phyloP scores from a whole-genome alignment of 78 protist species.

The Planoprotostelium fungivorum region DNA sequence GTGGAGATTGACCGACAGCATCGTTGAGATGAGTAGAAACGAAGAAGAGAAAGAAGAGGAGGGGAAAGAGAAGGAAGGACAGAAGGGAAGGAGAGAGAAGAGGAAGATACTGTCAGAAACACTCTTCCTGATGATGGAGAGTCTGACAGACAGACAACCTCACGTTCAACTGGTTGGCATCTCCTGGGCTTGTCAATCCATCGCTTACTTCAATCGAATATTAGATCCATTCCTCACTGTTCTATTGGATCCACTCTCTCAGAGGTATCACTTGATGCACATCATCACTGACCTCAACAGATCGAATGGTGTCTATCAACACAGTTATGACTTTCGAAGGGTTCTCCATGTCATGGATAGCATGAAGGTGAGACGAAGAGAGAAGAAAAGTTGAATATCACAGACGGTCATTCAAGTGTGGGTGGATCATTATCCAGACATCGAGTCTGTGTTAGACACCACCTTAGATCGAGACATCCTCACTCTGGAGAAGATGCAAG shows the following conservation, averaged over 20 bases:
- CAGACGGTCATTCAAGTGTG: background rate
- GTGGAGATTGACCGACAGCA: background rate
- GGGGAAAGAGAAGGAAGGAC: too few species aligned
- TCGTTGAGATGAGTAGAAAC: too few species aligned
- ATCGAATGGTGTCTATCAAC: background rate
- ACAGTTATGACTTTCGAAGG: background rate
- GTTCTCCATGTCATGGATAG: background rate
- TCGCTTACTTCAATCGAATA: conserved; percentile 42
- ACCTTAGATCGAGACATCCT: background rate
- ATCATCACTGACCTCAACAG: background rate
- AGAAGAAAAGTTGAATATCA: too few species aligned
- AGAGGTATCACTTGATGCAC: background rate
- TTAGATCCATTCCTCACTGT: conserved; percentile 46
- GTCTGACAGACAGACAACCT: conserved; percentile 48
- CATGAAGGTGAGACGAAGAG: background rate
- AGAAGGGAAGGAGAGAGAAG: too few species aligned
- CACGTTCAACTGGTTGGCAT: conserved; percentile 49
- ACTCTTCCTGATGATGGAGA: conserved; percentile 50
- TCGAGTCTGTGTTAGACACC: background rate
- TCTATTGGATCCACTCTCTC: conserved; percentile 30
- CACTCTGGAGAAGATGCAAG: background rate
- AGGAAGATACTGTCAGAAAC: conserved; percentile 55
- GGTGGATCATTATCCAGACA: background rate
- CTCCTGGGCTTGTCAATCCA: conserved; percentile 52
- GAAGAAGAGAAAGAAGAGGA: too few species aligned